Conservation (phyloP, 495 filamentous ascomycete species). For the Echria macrotheca region DNA sequence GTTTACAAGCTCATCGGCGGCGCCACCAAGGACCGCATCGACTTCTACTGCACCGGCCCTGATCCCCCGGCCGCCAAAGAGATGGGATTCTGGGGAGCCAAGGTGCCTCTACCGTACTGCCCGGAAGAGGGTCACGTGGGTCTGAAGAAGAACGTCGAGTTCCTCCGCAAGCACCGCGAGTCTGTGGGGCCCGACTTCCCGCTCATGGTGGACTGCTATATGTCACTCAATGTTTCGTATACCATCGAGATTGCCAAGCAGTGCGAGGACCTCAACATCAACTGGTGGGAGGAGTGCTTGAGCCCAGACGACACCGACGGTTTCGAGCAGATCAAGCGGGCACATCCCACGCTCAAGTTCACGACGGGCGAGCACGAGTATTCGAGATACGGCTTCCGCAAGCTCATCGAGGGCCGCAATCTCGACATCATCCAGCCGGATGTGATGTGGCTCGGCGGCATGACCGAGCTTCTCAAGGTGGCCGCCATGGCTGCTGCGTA, state of each 20-base stretch:
- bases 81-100: slow-evolving; percentile 83
- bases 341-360: slow-evolving; percentile 86
- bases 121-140: slow-evolving; percentile 79
- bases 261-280: slow-evolving; percentile 73
- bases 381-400: slow-evolving; percentile 87
- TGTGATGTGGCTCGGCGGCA: slow-evolving; percentile 92
- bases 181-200: slow-evolving; percentile 85
- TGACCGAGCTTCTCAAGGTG: slow-evolving; percentile 88
- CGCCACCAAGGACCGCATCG: slow-evolving; percentile 67
- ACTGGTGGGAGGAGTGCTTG: slow-evolving; percentile 96
- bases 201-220: slow-evolving; percentile 93
- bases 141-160: slow-evolving; percentile 81
- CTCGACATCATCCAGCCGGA: slow-evolving; percentile 91
- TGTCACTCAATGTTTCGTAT: slow-evolving; percentile 87
- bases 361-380: slow-evolving; percentile 95
- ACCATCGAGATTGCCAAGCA: slow-evolving; percentile 85
- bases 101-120: slow-evolving; percentile 82
- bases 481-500: slow-evolving; percentile 85
- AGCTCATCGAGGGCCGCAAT: slow-evolving; percentile 85
- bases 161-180: slow-evolving; percentile 75
- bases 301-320: slow-evolving; percentile 87
- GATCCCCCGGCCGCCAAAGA: slow-evolving; percentile 70
- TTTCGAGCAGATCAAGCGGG: slow-evolving; percentile 79
- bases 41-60: slow-evolving; percentile 93
- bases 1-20: slow-evolving; percentile 94